A percentile compares a stretch with the other conserved stretches of the same genome.
Conservation (phyloP, 129 eudicot species). For the Artemisia tridentata region DNA sequence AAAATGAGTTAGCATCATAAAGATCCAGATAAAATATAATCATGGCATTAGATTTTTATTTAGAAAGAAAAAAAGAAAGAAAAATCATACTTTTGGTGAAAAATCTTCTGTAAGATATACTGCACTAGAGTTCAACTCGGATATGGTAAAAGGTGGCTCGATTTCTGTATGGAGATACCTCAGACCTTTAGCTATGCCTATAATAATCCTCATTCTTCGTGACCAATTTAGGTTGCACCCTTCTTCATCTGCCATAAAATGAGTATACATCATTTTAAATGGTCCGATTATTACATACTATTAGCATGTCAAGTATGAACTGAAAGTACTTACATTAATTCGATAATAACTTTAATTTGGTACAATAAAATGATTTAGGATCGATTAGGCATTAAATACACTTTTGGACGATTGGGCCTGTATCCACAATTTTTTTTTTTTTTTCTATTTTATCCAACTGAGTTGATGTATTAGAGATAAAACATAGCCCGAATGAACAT, state of each 20-base stretch:
- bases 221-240: conserved; percentile 89
- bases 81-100: conserved; percentile 74
- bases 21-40: conserved; percentile 23
- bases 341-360: too few relatives aligned
- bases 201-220: conserved; percentile 80
- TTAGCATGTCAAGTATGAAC: too few relatives aligned
- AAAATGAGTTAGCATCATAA: not conserved
- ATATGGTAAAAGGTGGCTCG: conserved; percentile 85
- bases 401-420: too few relatives aligned
- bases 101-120: conserved; percentile 92
- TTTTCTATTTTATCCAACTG: not conserved
- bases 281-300: too few relatives aligned
- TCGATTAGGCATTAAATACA: too few relatives aligned
- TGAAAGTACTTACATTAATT: too few relatives aligned
- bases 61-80: not conserved
- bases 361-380: too few relatives aligned
- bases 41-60: not conserved
- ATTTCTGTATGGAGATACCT: conserved; percentile 89
- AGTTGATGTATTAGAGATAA: not conserved
- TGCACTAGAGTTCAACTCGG: conserved; percentile 75
- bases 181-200: conserved; percentile 81
- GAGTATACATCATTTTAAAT: not conserved
- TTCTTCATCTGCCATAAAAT: conserved; percentile 62
- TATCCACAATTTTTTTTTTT: too few relatives aligned
- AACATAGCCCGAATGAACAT: not conserved